Evolutionary conservation across 805 yeast species (phyloP), one percentile per base, ranked within the genome.

Genomic region (Blastobotrys chiropterorum): DNA sequence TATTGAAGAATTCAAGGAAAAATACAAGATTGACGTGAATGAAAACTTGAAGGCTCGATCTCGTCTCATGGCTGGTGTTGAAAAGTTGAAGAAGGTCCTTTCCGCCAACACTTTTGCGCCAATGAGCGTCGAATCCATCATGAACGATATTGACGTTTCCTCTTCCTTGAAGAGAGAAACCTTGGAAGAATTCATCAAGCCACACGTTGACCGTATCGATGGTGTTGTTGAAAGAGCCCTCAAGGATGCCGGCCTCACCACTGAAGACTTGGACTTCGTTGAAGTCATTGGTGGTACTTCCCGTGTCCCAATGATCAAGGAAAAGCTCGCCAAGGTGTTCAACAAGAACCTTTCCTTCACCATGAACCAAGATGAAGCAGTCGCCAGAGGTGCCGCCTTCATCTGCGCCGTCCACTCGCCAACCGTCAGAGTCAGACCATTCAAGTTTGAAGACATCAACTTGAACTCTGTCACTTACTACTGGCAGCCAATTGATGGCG

Each of bases 361-460:
- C 62, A 82, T 95, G 74, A 94, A 94, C 81, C 97, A 90, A 77
- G 99, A 94, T 70, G 99, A 94, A 80, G 97, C 99, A 58, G 86
- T 92, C 70, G 98, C 99, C 52, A 88, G 92, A 73, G 99, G 99
- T 78, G 95, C 96, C 65, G 97, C 99, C 47, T 94, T 94, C 74
- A 86, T 94, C 67, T 94, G 99, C 73, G 99, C 99, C 62, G 87
- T 90, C 76, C 98, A 90, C 79, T 92, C 98, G 38, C 99, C 99
- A 73, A 90, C 97, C 59, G 82, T 94, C 65, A 87, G 99, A 77
- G 99, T 94, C 50, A 86, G 98, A 75, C 97, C 97, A 61, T 94
- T 94, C 85, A 92, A 92, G 76, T 94, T 90, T 69, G 97, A 92
- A 77, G 99, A 94, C 72, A 75, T 83, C 70, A 92, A 90, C 82